These are phyloP conservation scores for Candida ovalis DNA, from an alignment of 805 yeast genomes.

Conservation along the genomic window DNA sequence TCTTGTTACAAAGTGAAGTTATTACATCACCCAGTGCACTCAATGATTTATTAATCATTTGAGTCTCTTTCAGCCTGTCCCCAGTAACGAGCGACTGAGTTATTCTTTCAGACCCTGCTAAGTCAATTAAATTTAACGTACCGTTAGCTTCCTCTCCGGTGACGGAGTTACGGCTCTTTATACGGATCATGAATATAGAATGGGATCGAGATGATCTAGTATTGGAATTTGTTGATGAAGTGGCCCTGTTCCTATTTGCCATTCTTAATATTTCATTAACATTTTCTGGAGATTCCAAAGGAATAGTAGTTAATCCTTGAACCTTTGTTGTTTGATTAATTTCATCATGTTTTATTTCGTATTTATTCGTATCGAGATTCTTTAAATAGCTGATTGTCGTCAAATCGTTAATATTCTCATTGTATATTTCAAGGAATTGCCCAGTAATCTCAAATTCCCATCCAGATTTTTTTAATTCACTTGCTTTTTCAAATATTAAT, in stretches of 20 bases:
- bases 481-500: conserved; percentile 61
- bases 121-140: conserved; percentile 73
- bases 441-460: conserved; percentile 65
- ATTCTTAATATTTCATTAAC: neutral
- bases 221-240: conserved; percentile 79
- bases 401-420: conserved; percentile 74
- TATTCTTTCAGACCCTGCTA: conserved; percentile 93
- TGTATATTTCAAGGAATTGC: conserved; percentile 85
- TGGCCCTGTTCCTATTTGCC: conserved; percentile 63
- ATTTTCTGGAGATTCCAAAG: neutral
- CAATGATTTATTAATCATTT: conserved; percentile 81
- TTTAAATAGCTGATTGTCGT: conserved; percentile 32
- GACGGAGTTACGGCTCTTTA: conserved; percentile 49
- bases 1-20: conserved; percentile 27
- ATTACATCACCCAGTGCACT: conserved; percentile 91
- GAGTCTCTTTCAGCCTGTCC: conserved; percentile 79
- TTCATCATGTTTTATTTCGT: conserved; percentile 72
- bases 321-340: conserved; percentile 50
- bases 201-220: conserved; percentile 90
- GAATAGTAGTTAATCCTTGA: conserved; percentile 51
- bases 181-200: conserved; percentile 64
- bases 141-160: conserved; percentile 54
- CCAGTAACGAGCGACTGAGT: conserved; percentile 74
- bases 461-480: conserved; percentile 45
- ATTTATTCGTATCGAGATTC: conserved; percentile 33